Evolutionary conservation across 805 yeast species (phyloP), one percentile per base, ranked within the genome.

Genomic region (Schwanniomyces pseudopolymorphus): DNA sequence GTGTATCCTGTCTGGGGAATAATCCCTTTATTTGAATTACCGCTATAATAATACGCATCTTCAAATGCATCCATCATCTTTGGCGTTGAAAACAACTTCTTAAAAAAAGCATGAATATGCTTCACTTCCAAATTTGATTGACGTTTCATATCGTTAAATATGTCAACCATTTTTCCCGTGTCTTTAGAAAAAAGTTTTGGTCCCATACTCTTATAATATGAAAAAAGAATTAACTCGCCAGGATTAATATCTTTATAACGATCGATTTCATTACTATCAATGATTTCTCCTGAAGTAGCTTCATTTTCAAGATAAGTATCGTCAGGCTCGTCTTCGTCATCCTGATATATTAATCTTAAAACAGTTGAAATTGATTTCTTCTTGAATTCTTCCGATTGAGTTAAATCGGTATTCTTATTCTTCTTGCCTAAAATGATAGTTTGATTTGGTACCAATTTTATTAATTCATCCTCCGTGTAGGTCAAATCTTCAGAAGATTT

Each of bases 101-200:
- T 69, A 1, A 85, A 85, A 97, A 97, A 92, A 0, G 96, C 96
- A 72, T 91, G 97, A 40, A 92, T 81, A 61, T 89, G 96, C 58
- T 89, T 96, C 63, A 90, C 91, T 0, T 90, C 73, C 96, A 96
- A 89, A 0, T 72, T 72, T 0, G 84, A 77, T 33, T 72, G 70
- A 5, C 61, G 54, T 51, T 75, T 79, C 59, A 89, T 67, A 21
- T 74, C 75, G 26, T 69, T 65, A 43, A 96, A 72, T 8, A 26
- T 26, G n/a, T 26, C 35, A 28, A 14, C n/a, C n/a, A n/a, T n/a
- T n/a, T n/a, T n/a, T n/a, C 8, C 8, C 25, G 8, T 8, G 8
- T 22, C 49, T 48, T 80, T 74, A 7, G 67, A 77, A 26, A 77
- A 63, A 4, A 50, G 46, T 1, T 61, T 64, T 1, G 78, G 78